A percentile compares a stretch with the other conserved stretches of the same genome.
phyloP scores from a whole-genome alignment of 2,329 filamentous ascomycete genomes.

The Colletotrichum noveboracense region DNA sequence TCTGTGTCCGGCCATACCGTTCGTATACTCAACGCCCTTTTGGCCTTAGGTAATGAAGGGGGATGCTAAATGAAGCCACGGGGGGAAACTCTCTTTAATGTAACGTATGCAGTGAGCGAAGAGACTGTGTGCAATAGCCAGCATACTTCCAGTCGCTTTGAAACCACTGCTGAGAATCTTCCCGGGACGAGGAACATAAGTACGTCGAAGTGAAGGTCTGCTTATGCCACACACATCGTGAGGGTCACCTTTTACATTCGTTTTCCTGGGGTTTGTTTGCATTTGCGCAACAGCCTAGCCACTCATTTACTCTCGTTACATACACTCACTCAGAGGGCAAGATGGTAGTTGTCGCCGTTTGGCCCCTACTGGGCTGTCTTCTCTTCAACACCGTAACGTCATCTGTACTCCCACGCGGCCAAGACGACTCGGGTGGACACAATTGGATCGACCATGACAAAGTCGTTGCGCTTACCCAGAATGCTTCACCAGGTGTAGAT shows the following conservation, averaged over 20 bases:
- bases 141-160: background rate
- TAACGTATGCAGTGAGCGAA: background rate
- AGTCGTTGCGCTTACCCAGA: background rate
- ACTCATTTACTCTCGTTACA: background rate
- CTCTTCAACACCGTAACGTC: background rate
- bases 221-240: background rate
- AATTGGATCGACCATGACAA: background rate
- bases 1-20: background rate
- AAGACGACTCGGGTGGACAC: background rate
- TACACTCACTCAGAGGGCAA: background rate
- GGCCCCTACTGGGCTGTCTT: background rate
- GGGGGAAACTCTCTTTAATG: background rate
- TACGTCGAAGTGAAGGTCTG: background rate
- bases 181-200: background rate
- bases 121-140: background rate
- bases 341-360: background rate
- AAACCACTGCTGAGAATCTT: background rate
- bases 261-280: background rate
- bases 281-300: background rate
- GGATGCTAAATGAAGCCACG: background rate
- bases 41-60: background rate
- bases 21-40: background rate
- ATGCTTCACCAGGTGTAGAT: background rate
- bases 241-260: background rate
- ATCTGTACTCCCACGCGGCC: background rate